Evolutionary conservation across 2,329 filamentous ascomycete species (phyloP).

Genomic region (Beauveria medogensis): DNA sequence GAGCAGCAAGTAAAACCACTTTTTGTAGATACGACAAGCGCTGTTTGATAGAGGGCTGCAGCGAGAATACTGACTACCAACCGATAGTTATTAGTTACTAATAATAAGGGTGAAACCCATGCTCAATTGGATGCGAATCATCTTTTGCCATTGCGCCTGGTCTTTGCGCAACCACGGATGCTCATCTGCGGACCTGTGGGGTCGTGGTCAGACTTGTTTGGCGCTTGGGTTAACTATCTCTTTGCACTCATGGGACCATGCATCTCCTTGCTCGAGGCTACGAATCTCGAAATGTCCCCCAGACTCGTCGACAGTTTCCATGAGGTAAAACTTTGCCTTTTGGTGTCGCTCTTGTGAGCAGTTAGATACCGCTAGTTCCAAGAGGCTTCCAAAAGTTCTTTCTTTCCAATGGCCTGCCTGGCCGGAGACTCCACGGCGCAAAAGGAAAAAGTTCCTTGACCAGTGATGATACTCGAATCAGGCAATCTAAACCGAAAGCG

Average conservation of each 20-base stretch:
- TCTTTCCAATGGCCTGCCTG: background rate
- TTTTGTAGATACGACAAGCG: background rate
- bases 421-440: background rate
- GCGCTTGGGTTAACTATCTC: no score
- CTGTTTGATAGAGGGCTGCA: background rate
- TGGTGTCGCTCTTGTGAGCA: background rate
- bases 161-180: no score
- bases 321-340: constrained; percentile 1
- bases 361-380: background rate
- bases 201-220: no score
- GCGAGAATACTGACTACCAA: background rate
- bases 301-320: background rate
- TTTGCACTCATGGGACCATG: no score
- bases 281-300: background rate
- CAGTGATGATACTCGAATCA: background rate
- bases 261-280: no score
- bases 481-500: no score
- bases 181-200: no score
- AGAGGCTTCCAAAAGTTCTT: constrained; percentile 10
- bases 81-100: no score
- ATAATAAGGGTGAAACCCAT: no score
- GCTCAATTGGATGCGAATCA: no score
- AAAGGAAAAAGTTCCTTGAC: background rate
- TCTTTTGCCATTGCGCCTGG: no score
- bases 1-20: background rate